Evolutionary conservation across 2,329 filamentous ascomycete species (phyloP).

Genomic region (Talaromyces verruculosus): DNA sequence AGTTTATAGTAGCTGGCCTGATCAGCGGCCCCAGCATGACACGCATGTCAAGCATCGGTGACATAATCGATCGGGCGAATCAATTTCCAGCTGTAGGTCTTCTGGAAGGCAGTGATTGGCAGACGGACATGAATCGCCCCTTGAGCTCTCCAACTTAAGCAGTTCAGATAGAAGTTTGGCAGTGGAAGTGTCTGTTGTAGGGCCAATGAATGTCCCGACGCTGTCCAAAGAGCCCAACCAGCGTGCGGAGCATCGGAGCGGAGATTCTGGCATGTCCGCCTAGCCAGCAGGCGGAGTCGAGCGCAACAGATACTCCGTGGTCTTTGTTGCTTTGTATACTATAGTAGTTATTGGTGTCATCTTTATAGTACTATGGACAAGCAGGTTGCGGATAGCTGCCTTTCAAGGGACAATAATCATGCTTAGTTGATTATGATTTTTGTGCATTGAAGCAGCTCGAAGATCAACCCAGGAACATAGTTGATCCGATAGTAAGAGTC

Average conservation of each 20-base stretch:
- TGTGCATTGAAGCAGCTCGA: background rate
- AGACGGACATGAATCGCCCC: background rate
- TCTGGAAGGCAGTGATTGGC: background rate
- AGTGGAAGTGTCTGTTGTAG: background rate
- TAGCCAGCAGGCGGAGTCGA: constrained; percentile 3
- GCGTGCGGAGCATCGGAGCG: constrained; percentile 15
- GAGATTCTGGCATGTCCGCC: constrained; percentile 9
- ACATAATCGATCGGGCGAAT: constrained; percentile 1
- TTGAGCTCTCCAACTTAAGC: background rate
- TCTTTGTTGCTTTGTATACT: background rate
- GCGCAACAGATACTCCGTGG: constrained; percentile 3
- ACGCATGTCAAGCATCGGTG: background rate
- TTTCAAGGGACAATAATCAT: background rate
- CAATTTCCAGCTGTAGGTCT: background rate
- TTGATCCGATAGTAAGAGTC: background rate
- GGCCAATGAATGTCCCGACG: constrained; percentile 5
- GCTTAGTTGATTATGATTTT: background rate
- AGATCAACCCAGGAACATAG: background rate
- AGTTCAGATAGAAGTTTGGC: background rate
- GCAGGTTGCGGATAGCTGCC: too few species aligned
- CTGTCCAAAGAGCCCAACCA: background rate
- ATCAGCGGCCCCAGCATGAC: constrained; percentile 2
- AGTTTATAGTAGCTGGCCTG: background rate
- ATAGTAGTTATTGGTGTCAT: too few species aligned
- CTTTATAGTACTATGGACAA: too few species aligned